phyloP scores from a whole-genome alignment of 176 grass and related monocot species.

The Oryza meyeriana region DNA sequence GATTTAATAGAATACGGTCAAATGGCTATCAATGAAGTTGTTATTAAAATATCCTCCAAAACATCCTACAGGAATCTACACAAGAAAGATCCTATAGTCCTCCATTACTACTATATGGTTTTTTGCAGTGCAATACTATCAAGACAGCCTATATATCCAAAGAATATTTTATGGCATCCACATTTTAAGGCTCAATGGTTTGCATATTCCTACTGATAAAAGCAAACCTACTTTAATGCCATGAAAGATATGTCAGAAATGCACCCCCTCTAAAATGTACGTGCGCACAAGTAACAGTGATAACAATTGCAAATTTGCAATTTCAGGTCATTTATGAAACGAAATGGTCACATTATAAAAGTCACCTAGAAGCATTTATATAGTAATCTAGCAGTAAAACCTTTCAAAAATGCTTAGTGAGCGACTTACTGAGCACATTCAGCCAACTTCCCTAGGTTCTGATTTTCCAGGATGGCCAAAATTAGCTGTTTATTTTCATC shows the following conservation, averaged over 20 bases:
- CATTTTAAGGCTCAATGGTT: neutral
- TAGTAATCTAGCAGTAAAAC: neutral
- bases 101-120: neutral
- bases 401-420: neutral
- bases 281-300: neutral
- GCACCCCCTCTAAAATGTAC: neutral
- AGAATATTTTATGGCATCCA: neutral
- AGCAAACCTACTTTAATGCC: neutral
- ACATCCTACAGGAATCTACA: neutral
- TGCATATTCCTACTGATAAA: neutral
- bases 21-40: neutral
- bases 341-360: neutral
- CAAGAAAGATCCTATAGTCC: neutral
- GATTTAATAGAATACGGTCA: neutral
- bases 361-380: conserved; percentile 4
- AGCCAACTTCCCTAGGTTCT: conserved; percentile 87
- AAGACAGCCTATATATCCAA: neutral
- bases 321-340: neutral
- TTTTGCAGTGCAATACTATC: neutral
- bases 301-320: neutral
- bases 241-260: neutral
- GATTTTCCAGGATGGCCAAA: conserved; percentile 93
- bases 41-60: neutral
- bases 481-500: conserved; percentile 98
- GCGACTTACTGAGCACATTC: conserved; percentile 93